phyloP scores from a whole-genome alignment of 768 basidiomycete genomes.

The Suillus placidus region DNA sequence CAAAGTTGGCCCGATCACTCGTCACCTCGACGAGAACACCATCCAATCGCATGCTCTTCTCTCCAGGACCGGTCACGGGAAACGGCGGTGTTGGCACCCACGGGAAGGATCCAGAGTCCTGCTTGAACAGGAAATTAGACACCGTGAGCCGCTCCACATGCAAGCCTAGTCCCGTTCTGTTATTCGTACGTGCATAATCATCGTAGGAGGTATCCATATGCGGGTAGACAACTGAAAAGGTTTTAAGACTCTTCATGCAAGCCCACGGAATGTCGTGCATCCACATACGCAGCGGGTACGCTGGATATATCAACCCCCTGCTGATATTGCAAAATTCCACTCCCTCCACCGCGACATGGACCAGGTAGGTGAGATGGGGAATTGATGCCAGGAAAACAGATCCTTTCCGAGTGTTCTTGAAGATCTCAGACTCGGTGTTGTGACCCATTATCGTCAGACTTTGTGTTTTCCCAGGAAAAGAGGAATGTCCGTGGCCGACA shows the following conservation, averaged over 20 bases:
- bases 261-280: not conserved
- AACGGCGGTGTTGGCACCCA: not conserved
- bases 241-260: not conserved
- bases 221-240: not conserved
- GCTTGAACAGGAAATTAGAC: not conserved
- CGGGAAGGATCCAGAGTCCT: not conserved
- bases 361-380: not conserved
- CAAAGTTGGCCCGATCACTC: not conserved
- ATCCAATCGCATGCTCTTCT: not conserved
- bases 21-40: not conserved
- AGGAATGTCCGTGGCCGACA: not conserved
- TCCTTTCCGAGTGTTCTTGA: not conserved
- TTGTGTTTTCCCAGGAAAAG: not conserved
- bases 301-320: not conserved
- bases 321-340: not conserved
- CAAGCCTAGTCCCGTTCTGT: not conserved
- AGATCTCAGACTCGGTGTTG: rapidly evolving
- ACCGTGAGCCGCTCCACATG: not conserved
- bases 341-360: not conserved
- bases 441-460: not conserved
- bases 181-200: not conserved
- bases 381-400: not conserved
- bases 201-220: not conserved
- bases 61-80: not conserved
- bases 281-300: not conserved